These are phyloP conservation scores for Daldinia sp. DNA, from an alignment of 2,329 filamentous ascomycete species.

Conservation along the genomic window DNA sequence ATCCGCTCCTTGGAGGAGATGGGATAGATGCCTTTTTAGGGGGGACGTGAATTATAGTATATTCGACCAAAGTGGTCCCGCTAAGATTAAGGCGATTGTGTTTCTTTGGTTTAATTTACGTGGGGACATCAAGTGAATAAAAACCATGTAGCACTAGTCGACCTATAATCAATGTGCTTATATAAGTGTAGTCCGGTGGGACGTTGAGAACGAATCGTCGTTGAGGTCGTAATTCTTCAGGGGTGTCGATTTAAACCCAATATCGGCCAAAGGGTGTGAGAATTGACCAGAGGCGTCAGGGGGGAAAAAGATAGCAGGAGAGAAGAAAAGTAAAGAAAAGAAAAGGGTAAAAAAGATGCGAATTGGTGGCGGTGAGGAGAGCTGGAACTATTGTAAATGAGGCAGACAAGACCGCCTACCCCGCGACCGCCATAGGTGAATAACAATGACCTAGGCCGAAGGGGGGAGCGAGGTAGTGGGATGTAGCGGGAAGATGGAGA, in stretches of 20 bases:
- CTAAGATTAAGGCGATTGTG: conserved; percentile 6
- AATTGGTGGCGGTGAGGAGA: conserved; percentile 25
- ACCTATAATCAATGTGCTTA: neutral
- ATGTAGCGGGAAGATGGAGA: neutral
- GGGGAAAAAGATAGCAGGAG: neutral
- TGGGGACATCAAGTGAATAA: conserved; percentile 12
- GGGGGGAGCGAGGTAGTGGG: conserved; percentile 1
- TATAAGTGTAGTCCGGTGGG: conserved; percentile 15
- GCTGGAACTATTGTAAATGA: conserved; percentile 14
- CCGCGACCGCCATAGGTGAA: conserved; percentile 31
- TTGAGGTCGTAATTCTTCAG: conserved; percentile 6
- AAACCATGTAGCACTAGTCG: conserved; percentile 17
- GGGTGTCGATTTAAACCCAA: conserved; percentile 1
- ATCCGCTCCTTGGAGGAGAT: conserved; percentile 29
- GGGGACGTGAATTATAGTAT: conserved; percentile 18
- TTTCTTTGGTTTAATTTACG: conserved; percentile 21
- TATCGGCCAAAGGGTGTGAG: neutral
- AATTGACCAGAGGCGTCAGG: neutral
- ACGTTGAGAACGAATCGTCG: conserved; percentile 3
- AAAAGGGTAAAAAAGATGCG: conserved; percentile 2
- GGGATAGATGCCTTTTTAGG: conserved; percentile 3
- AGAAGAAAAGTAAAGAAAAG: neutral
- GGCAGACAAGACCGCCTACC: conserved; percentile 33
- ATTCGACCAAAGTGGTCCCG: conserved; percentile 11
- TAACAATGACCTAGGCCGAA: conserved; percentile 23